phyloP scores from a whole-genome alignment of 2,329 filamentous ascomycete species.

The Fusarium sterilihyphosum region DNA sequence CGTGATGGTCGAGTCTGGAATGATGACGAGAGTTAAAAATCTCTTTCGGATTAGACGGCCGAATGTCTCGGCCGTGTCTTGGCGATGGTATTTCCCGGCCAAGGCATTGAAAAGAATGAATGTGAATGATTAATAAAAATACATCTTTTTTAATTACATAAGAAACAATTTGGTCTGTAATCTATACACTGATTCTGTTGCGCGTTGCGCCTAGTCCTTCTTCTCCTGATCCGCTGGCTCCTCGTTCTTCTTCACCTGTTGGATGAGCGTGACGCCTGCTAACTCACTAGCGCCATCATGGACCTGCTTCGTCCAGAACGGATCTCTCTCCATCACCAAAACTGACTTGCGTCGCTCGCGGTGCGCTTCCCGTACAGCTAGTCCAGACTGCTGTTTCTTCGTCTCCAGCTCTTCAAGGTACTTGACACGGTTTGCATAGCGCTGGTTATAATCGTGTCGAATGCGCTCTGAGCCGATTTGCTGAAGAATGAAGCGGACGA shows the following conservation, averaged over 20 bases:
- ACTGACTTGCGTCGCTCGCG: slow-evolving; percentile 52
- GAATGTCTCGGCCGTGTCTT: neutral
- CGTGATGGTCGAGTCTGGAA: neutral
- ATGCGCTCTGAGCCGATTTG: slow-evolving; percentile 54
- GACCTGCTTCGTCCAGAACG: slow-evolving; percentile 56
- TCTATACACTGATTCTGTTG: neutral
- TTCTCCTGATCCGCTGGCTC: slow-evolving; percentile 13
- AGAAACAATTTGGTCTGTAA: neutral
- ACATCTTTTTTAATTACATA: neutral
- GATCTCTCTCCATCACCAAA: slow-evolving; percentile 45
- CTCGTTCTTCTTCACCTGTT: slow-evolving; percentile 41
- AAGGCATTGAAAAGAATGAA: neutral
- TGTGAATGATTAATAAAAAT: neutral
- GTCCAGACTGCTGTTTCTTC: slow-evolving; percentile 47
- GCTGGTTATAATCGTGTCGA: slow-evolving; percentile 51
- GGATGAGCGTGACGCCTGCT: slow-evolving; percentile 49
- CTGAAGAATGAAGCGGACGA: slow-evolving; percentile 50
- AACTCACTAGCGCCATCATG: slow-evolving; percentile 51
- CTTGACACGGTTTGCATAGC: slow-evolving; percentile 50
- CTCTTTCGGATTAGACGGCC: neutral
- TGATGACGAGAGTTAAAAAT: neutral
- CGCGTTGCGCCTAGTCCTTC: slow-evolving; percentile 7
- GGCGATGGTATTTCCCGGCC: neutral
- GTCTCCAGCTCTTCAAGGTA: slow-evolving; percentile 55
- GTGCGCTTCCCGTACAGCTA: slow-evolving; percentile 49